Base-by-base conservation (phyloP, 1,284 basidiomycete genomes). In the Tilletia indica region DNA sequence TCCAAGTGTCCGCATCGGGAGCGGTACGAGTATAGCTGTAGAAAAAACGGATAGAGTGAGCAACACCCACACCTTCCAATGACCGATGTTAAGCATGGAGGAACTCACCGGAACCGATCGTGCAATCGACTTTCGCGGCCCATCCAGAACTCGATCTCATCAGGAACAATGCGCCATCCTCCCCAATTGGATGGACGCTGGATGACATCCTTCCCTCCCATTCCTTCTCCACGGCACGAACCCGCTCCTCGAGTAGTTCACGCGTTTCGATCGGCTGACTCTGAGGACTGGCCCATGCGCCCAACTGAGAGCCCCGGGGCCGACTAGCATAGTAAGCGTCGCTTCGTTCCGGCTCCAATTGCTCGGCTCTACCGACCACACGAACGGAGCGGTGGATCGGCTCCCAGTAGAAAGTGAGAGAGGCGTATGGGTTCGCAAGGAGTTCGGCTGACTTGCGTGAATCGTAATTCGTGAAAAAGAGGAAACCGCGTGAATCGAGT, bases 381-480 rank as follows among this genome's bases (percentile, higher is more conserved):
- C 97, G 88, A 19, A 99, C 91, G 72, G 91, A 91, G 69, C 90
- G 88, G 73, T 91, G 89, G 25, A 94, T 87, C 82, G 94, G 92
- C 69, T 89, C 87, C 97, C 96, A 99, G 87, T 96, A 97, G 81
- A 97, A 93, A 5, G 91, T 90, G 31, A 96, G 86, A 1, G 93
- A 89, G 0, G 92, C 93, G 80, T 90, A 87, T 0, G 80, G 82
- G 48, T 85, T 95, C 54, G 86, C 87, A 2, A 85, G 75, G 61
- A 99, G 87, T 85, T 98, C 97, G 47, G 86, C 83, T 1, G 92
- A 93, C 86, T 99, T 99, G 75, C 95, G 89, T 21, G 93, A 96
- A 48, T 89, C 88, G 87, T 99, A 99, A 86, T 99, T 99, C 48
- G 94, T 96, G 88, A 89, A 99, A 86, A 98, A 97, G 70, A 96